A percentile compares a stretch with the other conserved stretches of the same genome.
These are phyloP conservation scores for Heliocybe sulcata DNA, from an alignment of 1,284 basidiomycete species.

Conservation along the genomic window DNA sequence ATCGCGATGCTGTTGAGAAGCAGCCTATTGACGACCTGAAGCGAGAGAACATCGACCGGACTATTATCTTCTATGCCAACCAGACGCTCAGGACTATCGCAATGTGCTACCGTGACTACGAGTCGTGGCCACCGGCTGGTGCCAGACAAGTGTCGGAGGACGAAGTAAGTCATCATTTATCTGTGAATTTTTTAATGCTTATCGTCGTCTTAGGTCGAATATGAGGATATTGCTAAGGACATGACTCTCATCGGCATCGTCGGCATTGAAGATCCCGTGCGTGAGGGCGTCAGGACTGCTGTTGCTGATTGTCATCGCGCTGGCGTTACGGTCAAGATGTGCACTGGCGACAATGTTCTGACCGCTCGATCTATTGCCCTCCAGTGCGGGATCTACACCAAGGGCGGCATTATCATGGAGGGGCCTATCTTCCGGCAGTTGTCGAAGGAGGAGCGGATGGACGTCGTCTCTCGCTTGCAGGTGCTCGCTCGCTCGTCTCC, in stretches of 20 bases:
- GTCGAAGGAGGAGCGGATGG: slow-evolving; percentile 45
- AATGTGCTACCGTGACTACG: slow-evolving; percentile 87
- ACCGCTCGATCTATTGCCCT: slow-evolving; percentile 91
- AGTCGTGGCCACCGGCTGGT: slow-evolving; percentile 75
- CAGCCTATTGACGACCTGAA: slow-evolving; percentile 55
- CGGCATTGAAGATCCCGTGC: slow-evolving; percentile 95
- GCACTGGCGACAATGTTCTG: slow-evolving; percentile 95
- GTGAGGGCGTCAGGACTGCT: slow-evolving; percentile 83
- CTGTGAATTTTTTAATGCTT: neutral
- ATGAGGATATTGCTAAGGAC: slow-evolving; percentile 63
- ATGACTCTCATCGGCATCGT: slow-evolving; percentile 84
- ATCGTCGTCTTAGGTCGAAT: slow-evolving; percentile 48
- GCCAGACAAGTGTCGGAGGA: slow-evolving; percentile 36
- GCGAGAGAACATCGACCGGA: slow-evolving; percentile 76
- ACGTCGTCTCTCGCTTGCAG: slow-evolving; percentile 65
- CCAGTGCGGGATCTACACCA: slow-evolving; percentile 92
- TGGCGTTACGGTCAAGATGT: slow-evolving; percentile 98
- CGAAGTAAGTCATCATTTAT: slow-evolving; percentile 33
- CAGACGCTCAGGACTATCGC: slow-evolving; percentile 93
- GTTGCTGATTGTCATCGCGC: slow-evolving; percentile 84
- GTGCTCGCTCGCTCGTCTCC: slow-evolving; percentile 94
- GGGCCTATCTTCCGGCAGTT: slow-evolving; percentile 75
- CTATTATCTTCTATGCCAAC: slow-evolving; percentile 96
- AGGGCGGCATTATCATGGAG: slow-evolving; percentile 95
- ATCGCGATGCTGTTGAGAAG: slow-evolving; percentile 44